Evolutionary conservation across 2,329 filamentous ascomycete genomes (phyloP).

Genomic region (Eutypella sp.): DNA sequence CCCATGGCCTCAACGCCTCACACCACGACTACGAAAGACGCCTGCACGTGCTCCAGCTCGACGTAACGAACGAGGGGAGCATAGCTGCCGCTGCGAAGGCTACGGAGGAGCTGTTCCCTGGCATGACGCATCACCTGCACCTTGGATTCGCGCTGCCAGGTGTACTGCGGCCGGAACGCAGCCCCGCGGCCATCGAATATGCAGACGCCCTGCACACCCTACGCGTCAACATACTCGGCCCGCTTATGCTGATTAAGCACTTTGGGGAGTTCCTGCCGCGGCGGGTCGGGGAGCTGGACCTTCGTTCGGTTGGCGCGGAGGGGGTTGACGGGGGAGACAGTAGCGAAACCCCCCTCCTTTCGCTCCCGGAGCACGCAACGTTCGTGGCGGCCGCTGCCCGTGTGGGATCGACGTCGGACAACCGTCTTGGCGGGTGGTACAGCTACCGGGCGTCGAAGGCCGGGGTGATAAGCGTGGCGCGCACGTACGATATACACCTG

Average conservation of each 20-base stretch:
- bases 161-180: slow-evolving; percentile 68
- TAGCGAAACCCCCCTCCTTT: slow-evolving; percentile 12
- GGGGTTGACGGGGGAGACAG: slow-evolving; percentile 3
- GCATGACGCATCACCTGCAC: slow-evolving; percentile 53
- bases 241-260: slow-evolving; percentile 72
- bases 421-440: slow-evolving; percentile 74
- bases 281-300: slow-evolving; percentile 32
- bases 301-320: not conserved
- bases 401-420: slow-evolving; percentile 70
- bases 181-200: slow-evolving; percentile 59
- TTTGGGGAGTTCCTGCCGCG: slow-evolving; percentile 65
- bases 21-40: too few relatives aligned
- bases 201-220: slow-evolving; percentile 62
- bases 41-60: slow-evolving; percentile 35
- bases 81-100: slow-evolving; percentile 50
- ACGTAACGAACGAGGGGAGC: slow-evolving; percentile 56
- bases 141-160: slow-evolving; percentile 68
- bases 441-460: slow-evolving; percentile 74
- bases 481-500: slow-evolving; percentile 67
- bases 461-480: slow-evolving; percentile 65
- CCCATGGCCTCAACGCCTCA: too few relatives aligned
- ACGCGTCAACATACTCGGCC: slow-evolving; percentile 67
- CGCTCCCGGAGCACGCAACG: slow-evolving; percentile 50
- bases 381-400: slow-evolving; percentile 75
- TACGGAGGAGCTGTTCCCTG: slow-evolving; percentile 50